Percentiles rank a stretch among this genome's conserved stretches.
These are phyloP conservation scores for Dictyostelium purpureum DNA, from an alignment of 78 protist genomes.

Conservation along the genomic window DNA sequence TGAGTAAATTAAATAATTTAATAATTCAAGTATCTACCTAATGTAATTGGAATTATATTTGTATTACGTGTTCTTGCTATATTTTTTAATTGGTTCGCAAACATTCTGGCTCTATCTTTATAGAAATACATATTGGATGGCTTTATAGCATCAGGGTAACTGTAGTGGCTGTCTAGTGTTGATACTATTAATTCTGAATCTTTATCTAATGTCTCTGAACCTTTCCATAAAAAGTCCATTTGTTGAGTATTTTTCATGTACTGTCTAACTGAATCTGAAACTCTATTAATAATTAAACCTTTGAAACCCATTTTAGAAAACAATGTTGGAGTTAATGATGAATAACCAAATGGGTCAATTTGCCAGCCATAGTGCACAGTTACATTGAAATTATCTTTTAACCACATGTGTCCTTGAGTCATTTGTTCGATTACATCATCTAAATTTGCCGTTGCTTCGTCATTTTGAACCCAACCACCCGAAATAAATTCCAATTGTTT, in stretches of 20 bases:
- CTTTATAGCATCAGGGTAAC: neutral
- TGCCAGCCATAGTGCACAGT: slow-evolving; percentile 79
- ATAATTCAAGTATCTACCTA: too few species aligned
- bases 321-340: slow-evolving; percentile 51
- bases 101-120: neutral
- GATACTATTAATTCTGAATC: slow-evolving; percentile 60
- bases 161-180: slow-evolving; percentile 65
- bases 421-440: slow-evolving; percentile 85
- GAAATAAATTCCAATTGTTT: slow-evolving; percentile 79
- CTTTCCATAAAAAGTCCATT: slow-evolving; percentile 91
- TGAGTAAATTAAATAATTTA: too few species aligned
- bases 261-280: neutral
- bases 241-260: neutral
- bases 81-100: neutral
- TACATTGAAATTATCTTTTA: slow-evolving; percentile 58
- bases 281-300: slow-evolving; percentile 81
- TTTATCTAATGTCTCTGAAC: slow-evolving; percentile 24
- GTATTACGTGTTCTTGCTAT: neutral
- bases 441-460: slow-evolving; percentile 83
- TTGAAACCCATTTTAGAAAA: slow-evolving; percentile 55
- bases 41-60: slow-evolving; percentile 51
- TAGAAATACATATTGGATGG: neutral
- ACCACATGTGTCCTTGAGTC: slow-evolving; percentile 86
- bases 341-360: slow-evolving; percentile 94
- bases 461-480: slow-evolving; percentile 91